phyloP scores from a whole-genome alignment of 1,284 basidiomycete species.

The Trichosporon faecale region DNA sequence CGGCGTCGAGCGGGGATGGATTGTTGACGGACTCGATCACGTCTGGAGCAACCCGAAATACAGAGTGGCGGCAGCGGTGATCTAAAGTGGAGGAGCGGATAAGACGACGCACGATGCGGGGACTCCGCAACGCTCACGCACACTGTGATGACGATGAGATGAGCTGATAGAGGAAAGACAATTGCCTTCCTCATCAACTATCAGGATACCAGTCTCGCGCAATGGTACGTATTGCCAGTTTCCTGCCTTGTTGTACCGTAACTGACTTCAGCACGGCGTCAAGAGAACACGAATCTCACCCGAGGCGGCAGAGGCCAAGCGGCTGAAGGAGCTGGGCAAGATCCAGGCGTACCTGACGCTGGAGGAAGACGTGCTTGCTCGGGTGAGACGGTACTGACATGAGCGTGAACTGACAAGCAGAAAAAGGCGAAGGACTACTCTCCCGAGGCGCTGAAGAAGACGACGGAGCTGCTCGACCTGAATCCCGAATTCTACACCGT shows the following conservation, averaged over 20 bases:
- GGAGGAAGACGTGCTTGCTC: conserved; percentile 62
- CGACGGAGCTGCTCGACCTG: conserved; percentile 69
- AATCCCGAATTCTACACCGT: conserved; percentile 90
- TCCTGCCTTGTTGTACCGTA: too few relatives aligned
- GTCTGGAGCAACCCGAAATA: background rate
- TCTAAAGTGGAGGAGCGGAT: conserved; percentile 3
- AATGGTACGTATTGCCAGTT: conserved; percentile 16
- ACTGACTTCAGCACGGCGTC: conserved; percentile 62
- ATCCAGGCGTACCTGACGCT: conserved; percentile 72
- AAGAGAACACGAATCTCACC: conserved; percentile 64
- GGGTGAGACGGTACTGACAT: conserved; percentile 57
- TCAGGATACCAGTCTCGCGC: background rate
- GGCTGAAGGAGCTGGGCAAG: conserved; percentile 66
- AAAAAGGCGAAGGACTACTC: conserved; percentile 66
- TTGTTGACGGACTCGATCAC: background rate
- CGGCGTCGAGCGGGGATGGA: background rate
- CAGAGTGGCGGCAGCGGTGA: background rate
- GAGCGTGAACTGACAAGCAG: conserved; percentile 51
- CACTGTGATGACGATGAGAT: background rate
- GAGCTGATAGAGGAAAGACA: background rate
- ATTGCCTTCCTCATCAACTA: background rate
- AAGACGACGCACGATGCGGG: background rate
- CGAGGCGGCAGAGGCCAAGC: conserved; percentile 65
- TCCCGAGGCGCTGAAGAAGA: conserved; percentile 65
- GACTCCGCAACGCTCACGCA: background rate